Evolutionary conservation across 495 filamentous ascomycete species (phyloP), one percentile per base, ranked within the genome.

Genomic region (Apodospora peruviana): DNA sequence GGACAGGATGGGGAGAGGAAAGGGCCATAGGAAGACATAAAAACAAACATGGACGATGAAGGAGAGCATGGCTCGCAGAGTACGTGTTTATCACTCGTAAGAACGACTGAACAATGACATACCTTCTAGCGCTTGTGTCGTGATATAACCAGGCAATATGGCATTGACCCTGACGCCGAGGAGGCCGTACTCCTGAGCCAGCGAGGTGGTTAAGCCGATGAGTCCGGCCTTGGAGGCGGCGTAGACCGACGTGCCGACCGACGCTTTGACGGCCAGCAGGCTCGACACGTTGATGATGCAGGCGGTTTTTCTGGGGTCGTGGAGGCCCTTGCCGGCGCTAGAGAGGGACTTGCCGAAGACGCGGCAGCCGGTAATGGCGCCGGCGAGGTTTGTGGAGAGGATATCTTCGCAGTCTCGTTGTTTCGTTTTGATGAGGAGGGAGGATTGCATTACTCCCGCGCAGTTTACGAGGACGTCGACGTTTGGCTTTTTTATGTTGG

Each of bases 281-380:
- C 84, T 88, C 4, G 88, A 80, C 19, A 95, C 65, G 52, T 93
- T 95, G 63, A 95, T 85, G 40, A 95, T 90, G 55, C 80, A 85
- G 42, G 69, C 72, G 74, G 17, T 21, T 22, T 3, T 35, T 39
- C 20, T 24, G 23, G 38, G 29, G 34, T 22, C 29, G 1, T 16
- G 36, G 11, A 16, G 8, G 1, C 8, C 12, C 16, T 21, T 27
- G 20, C n/a, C 17, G 12, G 2, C 22, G 35, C 22, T 29, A 29
- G 20, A 53, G 74, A 86, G 81, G 22, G 60, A 57, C 35, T 61
- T 73, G 40, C 80, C 67, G 7, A 88, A 64, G 0, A 67, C 64
- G 43, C 75, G 75, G 49, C 84, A 88, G 0, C 78, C 82, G 37
- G 74, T 64, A 40, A 91, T 80, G n/a, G 85, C 79, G 21, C 86